Percentiles rank a stretch among this genome's conserved stretches.
These are phyloP conservation scores for Aureobasidium sp. DNA, from an alignment of 2,329 filamentous ascomycete species.

Conservation along the genomic window DNA sequence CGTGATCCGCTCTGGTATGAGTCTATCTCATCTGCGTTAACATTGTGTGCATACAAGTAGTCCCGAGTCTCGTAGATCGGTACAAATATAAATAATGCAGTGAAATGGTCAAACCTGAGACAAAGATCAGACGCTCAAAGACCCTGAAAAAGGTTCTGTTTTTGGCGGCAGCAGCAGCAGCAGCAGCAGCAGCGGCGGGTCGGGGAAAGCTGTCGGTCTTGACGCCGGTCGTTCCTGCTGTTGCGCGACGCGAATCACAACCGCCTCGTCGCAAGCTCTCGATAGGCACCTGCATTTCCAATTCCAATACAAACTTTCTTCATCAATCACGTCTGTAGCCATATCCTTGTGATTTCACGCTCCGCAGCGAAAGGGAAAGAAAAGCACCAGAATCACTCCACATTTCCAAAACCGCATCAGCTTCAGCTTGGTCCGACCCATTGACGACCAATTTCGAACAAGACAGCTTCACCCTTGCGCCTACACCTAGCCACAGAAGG, in stretches of 20 bases:
- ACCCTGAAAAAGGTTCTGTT: slow-evolving; percentile 10
- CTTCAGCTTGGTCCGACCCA: slow-evolving; percentile 5
- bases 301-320: neutral
- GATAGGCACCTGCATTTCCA: slow-evolving; percentile 3
- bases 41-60: too few species aligned
- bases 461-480: slow-evolving; percentile 10
- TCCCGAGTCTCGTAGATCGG: too few species aligned
- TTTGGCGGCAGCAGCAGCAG: neutral
- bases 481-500: neutral
- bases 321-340: neutral
- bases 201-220: slow-evolving; percentile 5
- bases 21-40: too few species aligned
- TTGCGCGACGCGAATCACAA: slow-evolving; percentile 7
- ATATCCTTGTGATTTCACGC: neutral
- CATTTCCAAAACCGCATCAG: neutral
- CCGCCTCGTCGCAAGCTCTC: slow-evolving; percentile 7
- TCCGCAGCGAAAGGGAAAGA: too few species aligned
- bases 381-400: neutral
- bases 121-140: neutral
- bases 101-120: too few species aligned
- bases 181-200: neutral
- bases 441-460: neutral
- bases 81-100: too few species aligned
- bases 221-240: slow-evolving; percentile 12
- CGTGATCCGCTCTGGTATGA: too few species aligned